Evolutionary conservation across 352 stramenopile genomes (phyloP).

Genomic region (Phytopythium litorale): DNA sequence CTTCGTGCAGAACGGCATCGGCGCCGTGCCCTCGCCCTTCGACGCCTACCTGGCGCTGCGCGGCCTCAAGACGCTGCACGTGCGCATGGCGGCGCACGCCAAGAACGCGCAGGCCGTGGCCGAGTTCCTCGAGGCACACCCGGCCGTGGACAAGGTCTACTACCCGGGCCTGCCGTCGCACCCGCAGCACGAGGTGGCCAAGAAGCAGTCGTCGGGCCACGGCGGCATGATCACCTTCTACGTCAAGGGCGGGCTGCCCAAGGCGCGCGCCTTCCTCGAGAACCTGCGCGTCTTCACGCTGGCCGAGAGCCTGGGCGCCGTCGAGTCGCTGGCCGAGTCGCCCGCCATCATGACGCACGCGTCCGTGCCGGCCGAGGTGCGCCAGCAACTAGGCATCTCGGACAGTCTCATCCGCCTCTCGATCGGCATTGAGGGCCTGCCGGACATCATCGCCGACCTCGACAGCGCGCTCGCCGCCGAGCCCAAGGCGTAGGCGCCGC

Average conservation of each 20-base stretch:
- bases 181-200: conserved; percentile 85
- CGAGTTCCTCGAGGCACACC: conserved; percentile 86
- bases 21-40: conserved; percentile 90
- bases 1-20: conserved; percentile 93
- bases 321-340: conserved; percentile 54
- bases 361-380: conserved; percentile 86
- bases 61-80: conserved; percentile 93
- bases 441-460: conserved; percentile 90
- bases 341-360: conserved; percentile 94
- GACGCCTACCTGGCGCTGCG: conserved; percentile 94
- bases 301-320: conserved; percentile 49
- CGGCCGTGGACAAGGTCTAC: conserved; percentile 88
- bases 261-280: conserved; percentile 91
- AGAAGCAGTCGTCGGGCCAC: conserved; percentile 72
- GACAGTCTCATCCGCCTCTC: conserved; percentile 92
- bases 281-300: conserved; percentile 91
- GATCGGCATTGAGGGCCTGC: conserved; percentile 90
- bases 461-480: conserved; percentile 71
- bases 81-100: conserved; percentile 93
- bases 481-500: conserved; percentile 16
- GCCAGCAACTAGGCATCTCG: conserved; percentile 88
- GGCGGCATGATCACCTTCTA: conserved; percentile 93
- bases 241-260: conserved; percentile 82
- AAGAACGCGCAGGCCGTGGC: conserved; percentile 93
- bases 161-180: conserved; percentile 91